phyloP scores from a whole-genome alignment of 495 filamentous ascomycete species.

The Xylaria grammica region DNA sequence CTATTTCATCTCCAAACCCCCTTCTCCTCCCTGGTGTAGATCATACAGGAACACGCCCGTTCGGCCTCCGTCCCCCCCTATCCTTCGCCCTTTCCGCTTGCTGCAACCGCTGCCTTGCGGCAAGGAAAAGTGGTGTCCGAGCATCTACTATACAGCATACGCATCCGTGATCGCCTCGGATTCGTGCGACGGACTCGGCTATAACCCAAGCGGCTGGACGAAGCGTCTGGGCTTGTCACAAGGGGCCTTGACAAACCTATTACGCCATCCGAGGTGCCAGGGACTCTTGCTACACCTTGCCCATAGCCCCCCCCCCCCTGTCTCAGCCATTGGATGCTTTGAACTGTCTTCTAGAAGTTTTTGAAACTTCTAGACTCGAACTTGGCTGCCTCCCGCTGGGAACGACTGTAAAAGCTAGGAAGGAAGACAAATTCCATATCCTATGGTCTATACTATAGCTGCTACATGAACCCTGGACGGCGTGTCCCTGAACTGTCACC shows the following conservation, averaged over 20 bases:
- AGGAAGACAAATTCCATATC: background rate
- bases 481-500: background rate
- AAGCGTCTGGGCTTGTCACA: constrained; percentile 15
- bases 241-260: constrained; percentile 12
- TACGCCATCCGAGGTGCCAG: constrained; percentile 1
- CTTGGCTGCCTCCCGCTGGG: constrained; percentile 13
- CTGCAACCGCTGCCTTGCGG: constrained; percentile 12
- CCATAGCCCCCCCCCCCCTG: background rate
- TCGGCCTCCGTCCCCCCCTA: constrained; percentile 14
- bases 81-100: constrained; percentile 4
- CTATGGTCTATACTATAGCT: background rate
- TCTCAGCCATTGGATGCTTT: constrained; percentile 5
- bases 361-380: constrained; percentile 6
- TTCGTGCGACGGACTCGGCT: constrained; percentile 10
- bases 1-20: constrained; percentile 9
- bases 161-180: background rate
- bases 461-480: constrained; percentile 15
- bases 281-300: constrained; percentile 7
- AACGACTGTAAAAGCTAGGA: background rate
- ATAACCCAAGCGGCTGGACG: constrained; percentile 8
- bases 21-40: constrained; percentile 25
- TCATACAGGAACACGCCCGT: constrained; percentile 27
- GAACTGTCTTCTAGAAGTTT: constrained; percentile 24
- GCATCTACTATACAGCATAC: background rate
- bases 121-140: background rate